Base-by-base conservation (phyloP, 495 filamentous ascomycete species). In the Aspergillus baeticus region DNA sequence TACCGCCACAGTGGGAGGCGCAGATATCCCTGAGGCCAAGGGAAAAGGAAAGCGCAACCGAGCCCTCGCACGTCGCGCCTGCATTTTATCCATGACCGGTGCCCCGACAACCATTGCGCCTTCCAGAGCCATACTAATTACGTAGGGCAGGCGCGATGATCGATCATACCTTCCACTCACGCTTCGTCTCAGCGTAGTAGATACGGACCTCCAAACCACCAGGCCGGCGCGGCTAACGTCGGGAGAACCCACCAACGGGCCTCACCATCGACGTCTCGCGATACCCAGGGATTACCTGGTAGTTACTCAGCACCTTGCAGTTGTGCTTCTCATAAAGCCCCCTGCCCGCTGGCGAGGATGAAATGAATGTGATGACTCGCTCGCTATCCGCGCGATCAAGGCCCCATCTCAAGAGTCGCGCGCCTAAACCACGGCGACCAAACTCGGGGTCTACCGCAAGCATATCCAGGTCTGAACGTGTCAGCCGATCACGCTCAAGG, bases 291-390 rank as follows among this genome's bases (percentile, higher is more conserved):
- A 53, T 29, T 21, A 60, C 53, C 20, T 60, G 47, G 17, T 55
- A 60, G 13, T 43, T 31, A 1, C 34, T 21, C 13, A 56, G 23
- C 15, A 39, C 48, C 17, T 36, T 10, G 14, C 55, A 52, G 2
- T 47, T 53, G 31, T 60, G 34, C 35, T 51, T 50, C 42, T 55
- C 52, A 42, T 60, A 60, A 22, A 60, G 14, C 34, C 20, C 29
- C 6, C 43, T 7, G 5, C 53, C 58, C 14, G 51, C 22, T 1
- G 58, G 58, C 7, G 58, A 52, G 1, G 58, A 38, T 6, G 52
- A 38, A 8, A 60, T 36, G 15, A 56, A 60, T 7, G 47, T 56
- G 0, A 42, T 22, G 6, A 60, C 47, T 14, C 47, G 37, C 23
- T 34, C 42, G 22, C 39, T 22, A 10, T 60, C 58, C 17, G 58